These are phyloP conservation scores for Tylopilus sp. DNA, from an alignment of 768 basidiomycete species.

Conservation along the genomic window DNA sequence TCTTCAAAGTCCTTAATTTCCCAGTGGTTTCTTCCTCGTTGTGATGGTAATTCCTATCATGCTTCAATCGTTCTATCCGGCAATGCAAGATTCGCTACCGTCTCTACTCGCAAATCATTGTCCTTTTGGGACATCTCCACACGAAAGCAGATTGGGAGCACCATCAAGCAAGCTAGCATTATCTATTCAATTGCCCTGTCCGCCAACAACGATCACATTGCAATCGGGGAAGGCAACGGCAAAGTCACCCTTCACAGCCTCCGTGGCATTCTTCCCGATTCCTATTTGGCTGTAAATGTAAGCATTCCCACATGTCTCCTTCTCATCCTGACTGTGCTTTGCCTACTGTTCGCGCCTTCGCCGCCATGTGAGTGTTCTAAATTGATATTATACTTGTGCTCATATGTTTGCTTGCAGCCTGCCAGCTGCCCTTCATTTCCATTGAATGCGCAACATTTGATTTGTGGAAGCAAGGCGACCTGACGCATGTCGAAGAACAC, in stretches of 20 bases:
- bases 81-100: not conserved
- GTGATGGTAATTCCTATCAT: not conserved
- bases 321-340: too few relatives aligned
- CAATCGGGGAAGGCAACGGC: not conserved
- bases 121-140: constrained; percentile 2
- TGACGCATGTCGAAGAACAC: not conserved
- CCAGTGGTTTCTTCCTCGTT: not conserved
- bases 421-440: not conserved
- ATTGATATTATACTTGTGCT: too few relatives aligned
- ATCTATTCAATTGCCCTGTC: not conserved
- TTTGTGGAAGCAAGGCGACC: not conserved
- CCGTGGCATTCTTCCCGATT: not conserved
- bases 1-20: not conserved
- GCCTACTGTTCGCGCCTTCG: too few relatives aligned
- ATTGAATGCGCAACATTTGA: not conserved
- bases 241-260: not conserved
- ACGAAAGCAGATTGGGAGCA: not conserved
- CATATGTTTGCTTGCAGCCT: not conserved
- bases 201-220: not conserved
- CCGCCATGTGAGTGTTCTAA: too few relatives aligned
- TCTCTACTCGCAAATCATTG: not conserved
- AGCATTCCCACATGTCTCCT: not conserved
- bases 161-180: not conserved
- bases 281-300: not conserved
- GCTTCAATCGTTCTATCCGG: not conserved